A percentile compares a stretch with the other conserved stretches of the same genome.
These are phyloP conservation scores for Peronospora belbahrii DNA, from an alignment of 352 stramenopile species.

Conservation along the genomic window DNA sequence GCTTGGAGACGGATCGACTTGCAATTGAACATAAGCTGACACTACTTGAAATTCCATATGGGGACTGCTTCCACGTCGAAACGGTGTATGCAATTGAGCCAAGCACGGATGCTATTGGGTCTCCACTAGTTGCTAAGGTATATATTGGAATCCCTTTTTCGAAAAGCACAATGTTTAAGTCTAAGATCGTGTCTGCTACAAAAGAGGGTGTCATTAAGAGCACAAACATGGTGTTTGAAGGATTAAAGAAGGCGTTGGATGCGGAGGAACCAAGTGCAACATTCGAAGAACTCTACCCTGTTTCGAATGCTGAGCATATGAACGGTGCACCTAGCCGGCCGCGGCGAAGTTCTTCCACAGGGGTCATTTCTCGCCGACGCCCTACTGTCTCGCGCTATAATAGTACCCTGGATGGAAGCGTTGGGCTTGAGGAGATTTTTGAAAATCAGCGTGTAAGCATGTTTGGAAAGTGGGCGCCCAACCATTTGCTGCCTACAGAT, in stretches of 20 bases:
- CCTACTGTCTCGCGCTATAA: constrained; percentile 50
- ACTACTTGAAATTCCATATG: constrained; percentile 74
- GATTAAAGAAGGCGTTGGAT: constrained; percentile 39
- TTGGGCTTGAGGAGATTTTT: constrained; percentile 82
- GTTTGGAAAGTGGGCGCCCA: constrained; percentile 83
- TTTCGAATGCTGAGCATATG: constrained; percentile 1
- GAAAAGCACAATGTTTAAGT: constrained; percentile 82
- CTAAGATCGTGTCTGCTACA: constrained; percentile 69
- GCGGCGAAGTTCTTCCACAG: constrained; percentile 13
- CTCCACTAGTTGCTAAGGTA: constrained; percentile 39
- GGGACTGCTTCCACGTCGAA: constrained; percentile 73
- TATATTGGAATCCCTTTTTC: constrained; percentile 69
- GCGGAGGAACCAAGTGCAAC: constrained; percentile 11
- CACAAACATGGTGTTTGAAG: constrained; percentile 46
- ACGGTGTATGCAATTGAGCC: constrained; percentile 49
- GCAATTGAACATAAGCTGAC: constrained; percentile 57
- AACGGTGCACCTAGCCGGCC: constrained; percentile 1
- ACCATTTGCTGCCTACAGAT: constrained; percentile 76
- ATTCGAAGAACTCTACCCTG: neutral
- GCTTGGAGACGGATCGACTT: constrained; percentile 34
- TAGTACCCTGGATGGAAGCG: constrained; percentile 61
- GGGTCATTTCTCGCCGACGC: constrained; percentile 7
- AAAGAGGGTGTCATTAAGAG: constrained; percentile 62
- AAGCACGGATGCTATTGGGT: constrained; percentile 25
- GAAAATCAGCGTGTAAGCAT: constrained; percentile 84